Evolutionary conservation across 2,329 filamentous ascomycete genomes (phyloP), one percentile per base, ranked within the genome.

Genomic region (Diaporthe eres): DNA sequence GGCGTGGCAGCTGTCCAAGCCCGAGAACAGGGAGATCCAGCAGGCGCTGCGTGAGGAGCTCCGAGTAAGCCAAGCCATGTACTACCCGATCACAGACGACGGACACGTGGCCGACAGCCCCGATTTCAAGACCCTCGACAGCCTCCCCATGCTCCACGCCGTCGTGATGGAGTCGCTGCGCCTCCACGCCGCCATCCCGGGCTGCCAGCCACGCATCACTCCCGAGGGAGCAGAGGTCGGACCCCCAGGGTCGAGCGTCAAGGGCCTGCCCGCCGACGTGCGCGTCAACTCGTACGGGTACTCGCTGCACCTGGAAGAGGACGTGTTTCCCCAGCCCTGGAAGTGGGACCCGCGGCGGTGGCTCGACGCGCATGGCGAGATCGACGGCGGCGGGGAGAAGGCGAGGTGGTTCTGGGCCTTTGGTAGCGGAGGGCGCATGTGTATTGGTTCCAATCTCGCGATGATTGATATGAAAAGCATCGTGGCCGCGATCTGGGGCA

Each of bases 391-490:
- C 7, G 63, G 65, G 8, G 86, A 87, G 80, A 84, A 79, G 78
- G 74, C 85, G 79, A 86, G 88, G 3, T 89, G 90, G 22, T 94
- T 92, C 78, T 91, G 92, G 86, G 92, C 92, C 0, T 94, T 94
- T 81, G 91, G 92, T 1, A 92, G 90, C 25, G 93, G 93, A 0
- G 91, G 92, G 0, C 86, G 92, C 34, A 92, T 93, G 83, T 95
- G 93, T 78, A 85, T 95, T 7, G 93, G 93, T 0, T 90, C 91
- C 8, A 92, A 94, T 78, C 90, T 94, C 77, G 93, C 93, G 6
- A 85, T 89, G 82, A 42, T 42, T 1, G 65, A 70, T 4, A 70
- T 70, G 34, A 70, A 70, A 34, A 55, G 65, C 10, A 55, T 70
- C n/a, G 65, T 70, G 9, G 65, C 65, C 39, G 65, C 65, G 9